Conservation (phyloP, 176 grass and related monocot species). For the Phoenix dactylifera region DNA sequence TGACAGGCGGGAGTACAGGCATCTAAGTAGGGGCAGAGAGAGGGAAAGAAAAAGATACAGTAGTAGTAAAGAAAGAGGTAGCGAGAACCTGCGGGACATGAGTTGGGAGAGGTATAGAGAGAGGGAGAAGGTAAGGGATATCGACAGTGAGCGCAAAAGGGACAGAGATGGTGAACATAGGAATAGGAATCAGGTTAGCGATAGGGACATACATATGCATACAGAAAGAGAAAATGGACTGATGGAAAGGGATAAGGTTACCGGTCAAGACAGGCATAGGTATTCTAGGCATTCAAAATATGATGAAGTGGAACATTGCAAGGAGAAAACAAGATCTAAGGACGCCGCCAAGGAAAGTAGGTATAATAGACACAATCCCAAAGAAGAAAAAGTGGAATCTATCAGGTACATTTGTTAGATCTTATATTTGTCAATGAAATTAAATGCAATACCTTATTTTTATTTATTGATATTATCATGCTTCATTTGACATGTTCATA, state of each 20-base stretch:
- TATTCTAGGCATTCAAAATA: conserved; percentile 38
- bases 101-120: conserved; percentile 39
- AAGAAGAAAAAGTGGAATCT: conserved; percentile 39
- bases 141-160: background rate
- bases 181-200: conserved; percentile 29
- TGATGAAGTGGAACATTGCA: conserved; percentile 29
- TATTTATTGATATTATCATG: conserved; percentile 11
- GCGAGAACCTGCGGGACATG: conserved; percentile 30
- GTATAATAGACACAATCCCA: conserved; percentile 20
- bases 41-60: conserved; percentile 35
- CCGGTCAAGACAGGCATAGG: conserved; percentile 29
- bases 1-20: conserved; percentile 27
- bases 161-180: conserved; percentile 12
- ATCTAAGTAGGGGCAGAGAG: background rate
- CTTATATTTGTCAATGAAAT: no score
- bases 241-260: conserved; percentile 24
- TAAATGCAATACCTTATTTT: background rate
- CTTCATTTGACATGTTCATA: background rate
- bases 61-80: conserved; percentile 43
- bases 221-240: conserved; percentile 22
- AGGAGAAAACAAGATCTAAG: conserved; percentile 30
- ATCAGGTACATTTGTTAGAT: conserved; percentile 31
- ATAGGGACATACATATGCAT: conserved; percentile 24
- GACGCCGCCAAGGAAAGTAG: conserved; percentile 32
- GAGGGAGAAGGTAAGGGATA: conserved; percentile 22